Evolutionary conservation across 352 stramenopile species (phyloP), one percentile per base, ranked within the genome.

Genomic region (Pythium pectinolyticum): DNA sequence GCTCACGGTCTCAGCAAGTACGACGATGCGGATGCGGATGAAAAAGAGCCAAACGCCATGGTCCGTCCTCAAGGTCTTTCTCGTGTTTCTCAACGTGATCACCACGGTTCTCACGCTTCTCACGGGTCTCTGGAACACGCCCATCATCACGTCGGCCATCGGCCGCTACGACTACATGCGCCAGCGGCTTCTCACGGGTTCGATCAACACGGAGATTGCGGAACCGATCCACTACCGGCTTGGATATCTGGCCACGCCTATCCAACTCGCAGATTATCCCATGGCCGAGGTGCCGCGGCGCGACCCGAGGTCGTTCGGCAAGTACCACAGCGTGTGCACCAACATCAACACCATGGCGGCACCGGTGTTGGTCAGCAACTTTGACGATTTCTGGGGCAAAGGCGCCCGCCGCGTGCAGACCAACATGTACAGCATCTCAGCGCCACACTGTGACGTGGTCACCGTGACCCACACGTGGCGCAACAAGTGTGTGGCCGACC

Each of bases 391-490:
- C 30, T 76, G 63, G 67, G 68, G 71, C 6, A 67, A 66, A 12
- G 57, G 64, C 9, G 17, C 58, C 9, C 56, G 71, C 0, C 68
- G 68, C 19, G 53, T 64, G 20, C 61, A 74, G 39, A 57, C 70
- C 14, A 67, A 63, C 34, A 34, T 64, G 1, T 70, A 69, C 57
- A 77, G 68, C 57, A 77, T 79, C 27, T 79, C 72, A 17, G 68
- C 72, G 0, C 72, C 68, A 2, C 51, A 61, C 7, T 79, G 72
- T 58, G 45, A 74, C 2, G 72, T 77, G 11, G 27, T 71, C 58
- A 77, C 73, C 48, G 55, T 77, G 20, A 40, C 45, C 0, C 57
- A 17, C n/a, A 40, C 22, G 10, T 48, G 35, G 43, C 34, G 30
- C n/a, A 57, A 72, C 34, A 66, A 72, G 27, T 87, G 78, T 39